Conservation (phyloP, 108 stramenopile genomes). For the Parmales sp. region DNA sequence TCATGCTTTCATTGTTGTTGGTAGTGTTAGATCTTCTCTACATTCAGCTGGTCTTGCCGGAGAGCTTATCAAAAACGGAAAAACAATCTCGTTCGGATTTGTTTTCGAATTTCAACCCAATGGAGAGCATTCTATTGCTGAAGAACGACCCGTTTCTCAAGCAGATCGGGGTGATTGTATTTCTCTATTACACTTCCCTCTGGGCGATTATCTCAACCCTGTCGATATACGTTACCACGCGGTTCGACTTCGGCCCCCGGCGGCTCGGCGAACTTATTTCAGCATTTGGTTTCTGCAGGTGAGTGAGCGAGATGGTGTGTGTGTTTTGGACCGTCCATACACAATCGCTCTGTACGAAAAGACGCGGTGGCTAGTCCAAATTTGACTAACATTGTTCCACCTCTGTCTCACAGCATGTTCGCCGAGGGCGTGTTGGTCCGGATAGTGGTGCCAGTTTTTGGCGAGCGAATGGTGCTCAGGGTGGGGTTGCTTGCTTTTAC, state of each 20-base stretch:
- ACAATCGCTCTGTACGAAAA: not conserved
- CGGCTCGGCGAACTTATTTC: conserved; percentile 82
- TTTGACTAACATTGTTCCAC: no score
- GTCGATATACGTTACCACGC: conserved; percentile 65
- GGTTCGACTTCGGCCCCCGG: conserved; percentile 63
- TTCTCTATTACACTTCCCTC: conserved; percentile 82
- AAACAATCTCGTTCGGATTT: not conserved
- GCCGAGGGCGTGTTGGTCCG: conserved; percentile 82
- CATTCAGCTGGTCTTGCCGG: conserved; percentile 62
- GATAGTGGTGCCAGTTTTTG: conserved; percentile 64
- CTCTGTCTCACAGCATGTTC: no score
- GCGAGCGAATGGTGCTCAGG: conserved; percentile 61
- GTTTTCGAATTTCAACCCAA: not conserved
- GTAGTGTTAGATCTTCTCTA: conserved; percentile 58
- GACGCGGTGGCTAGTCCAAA: no score
- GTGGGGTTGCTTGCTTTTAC: conserved; percentile 80
- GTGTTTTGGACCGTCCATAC: not conserved
- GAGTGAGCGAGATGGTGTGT: not conserved
- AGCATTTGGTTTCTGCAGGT: conserved; percentile 68
- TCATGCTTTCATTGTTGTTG: conserved; percentile 41
- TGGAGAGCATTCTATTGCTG: conserved; percentile 20
- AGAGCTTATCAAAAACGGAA: conserved; percentile 14
- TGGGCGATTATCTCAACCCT: conserved; percentile 89
- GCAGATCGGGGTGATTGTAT: conserved; percentile 67
- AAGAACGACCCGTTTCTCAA: conserved; percentile 59